Conservation (phyloP, 2,329 filamentous ascomycete species). For the Paramyrothecium sp. region DNA sequence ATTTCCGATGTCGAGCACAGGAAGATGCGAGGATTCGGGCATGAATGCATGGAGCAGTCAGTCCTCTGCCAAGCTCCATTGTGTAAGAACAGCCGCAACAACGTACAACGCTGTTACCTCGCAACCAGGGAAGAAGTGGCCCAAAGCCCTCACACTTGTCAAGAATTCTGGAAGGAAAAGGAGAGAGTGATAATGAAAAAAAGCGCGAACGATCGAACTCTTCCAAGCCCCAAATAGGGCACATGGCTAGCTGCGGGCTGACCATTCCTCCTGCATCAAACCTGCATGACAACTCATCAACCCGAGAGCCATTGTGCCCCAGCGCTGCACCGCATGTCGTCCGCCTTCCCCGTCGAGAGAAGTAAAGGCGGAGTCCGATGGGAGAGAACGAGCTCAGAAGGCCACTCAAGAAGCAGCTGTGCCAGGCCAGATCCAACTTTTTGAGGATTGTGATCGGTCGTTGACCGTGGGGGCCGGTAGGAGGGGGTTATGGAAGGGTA, state of each 20-base stretch:
- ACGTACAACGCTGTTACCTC: no score
- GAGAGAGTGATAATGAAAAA: no score
- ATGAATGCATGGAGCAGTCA: no score
- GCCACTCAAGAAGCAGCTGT: no score
- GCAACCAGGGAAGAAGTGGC: no score
- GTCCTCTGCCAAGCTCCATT: no score
- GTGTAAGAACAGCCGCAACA: no score
- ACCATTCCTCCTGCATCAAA: neutral
- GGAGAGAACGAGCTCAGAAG: neutral
- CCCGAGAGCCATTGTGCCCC: neutral
- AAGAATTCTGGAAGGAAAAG: no score
- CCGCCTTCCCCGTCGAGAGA: neutral
- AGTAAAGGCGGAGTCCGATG: neutral
- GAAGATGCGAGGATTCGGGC: no score
- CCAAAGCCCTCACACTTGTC: no score
- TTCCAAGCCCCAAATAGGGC: neutral
- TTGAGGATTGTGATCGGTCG: neutral
- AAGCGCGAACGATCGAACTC: neutral
- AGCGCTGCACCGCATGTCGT: neutral
- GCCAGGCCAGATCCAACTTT: no score
- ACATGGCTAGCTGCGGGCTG: neutral
- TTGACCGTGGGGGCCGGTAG: neutral
- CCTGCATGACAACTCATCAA: neutral
- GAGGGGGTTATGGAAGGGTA: neutral
- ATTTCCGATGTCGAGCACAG: neutral